These are phyloP conservation scores for Penicillium palitans DNA, from an alignment of 2,329 filamentous ascomycete genomes.

Conservation along the genomic window DNA sequence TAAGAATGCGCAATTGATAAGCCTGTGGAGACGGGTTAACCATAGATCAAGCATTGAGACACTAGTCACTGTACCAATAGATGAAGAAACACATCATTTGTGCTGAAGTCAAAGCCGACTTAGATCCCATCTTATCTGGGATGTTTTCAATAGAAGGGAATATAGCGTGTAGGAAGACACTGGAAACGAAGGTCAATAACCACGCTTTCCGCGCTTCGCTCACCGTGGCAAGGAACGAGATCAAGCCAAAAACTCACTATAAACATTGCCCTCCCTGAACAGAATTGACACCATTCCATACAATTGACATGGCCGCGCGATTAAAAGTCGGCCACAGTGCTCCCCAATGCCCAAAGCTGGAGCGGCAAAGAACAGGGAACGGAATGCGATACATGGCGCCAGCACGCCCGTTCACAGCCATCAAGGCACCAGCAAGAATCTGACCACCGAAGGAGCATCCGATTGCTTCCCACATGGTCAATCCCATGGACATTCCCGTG, in stretches of 20 bases:
- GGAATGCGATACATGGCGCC: conserved; percentile 49
- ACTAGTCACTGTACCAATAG: conserved; percentile 35
- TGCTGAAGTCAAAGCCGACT: conserved; percentile 43
- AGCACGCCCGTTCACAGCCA: conserved; percentile 46
- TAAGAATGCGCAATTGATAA: conserved; percentile 44
- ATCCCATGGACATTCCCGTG: conserved; percentile 45
- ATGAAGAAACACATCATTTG: conserved; percentile 47
- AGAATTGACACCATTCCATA: conserved; percentile 49
- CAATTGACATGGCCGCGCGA: conserved; percentile 48
- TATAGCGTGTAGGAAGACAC: conserved; percentile 46
- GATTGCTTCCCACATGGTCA: conserved; percentile 54
- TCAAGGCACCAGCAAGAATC: conserved; percentile 33
- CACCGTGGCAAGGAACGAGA: neutral
- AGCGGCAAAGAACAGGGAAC: conserved; percentile 46
- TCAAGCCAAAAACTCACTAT: conserved; percentile 22
- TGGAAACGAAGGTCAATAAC: neutral
- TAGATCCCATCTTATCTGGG: conserved; percentile 42
- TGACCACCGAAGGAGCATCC: conserved; percentile 46
- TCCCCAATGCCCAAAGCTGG: conserved; percentile 49
- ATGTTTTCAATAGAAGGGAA: conserved; percentile 45
- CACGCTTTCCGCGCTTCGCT: neutral
- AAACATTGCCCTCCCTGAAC: conserved; percentile 43
- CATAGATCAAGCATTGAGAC: too few relatives aligned
- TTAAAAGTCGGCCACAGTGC: conserved; percentile 45
- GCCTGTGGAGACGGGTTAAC: conserved; percentile 6